A percentile compares a stretch with the other conserved stretches of the same genome.
phyloP scores from a whole-genome alignment of 2,329 filamentous ascomycete genomes.

The Orbilia oligospora region DNA sequence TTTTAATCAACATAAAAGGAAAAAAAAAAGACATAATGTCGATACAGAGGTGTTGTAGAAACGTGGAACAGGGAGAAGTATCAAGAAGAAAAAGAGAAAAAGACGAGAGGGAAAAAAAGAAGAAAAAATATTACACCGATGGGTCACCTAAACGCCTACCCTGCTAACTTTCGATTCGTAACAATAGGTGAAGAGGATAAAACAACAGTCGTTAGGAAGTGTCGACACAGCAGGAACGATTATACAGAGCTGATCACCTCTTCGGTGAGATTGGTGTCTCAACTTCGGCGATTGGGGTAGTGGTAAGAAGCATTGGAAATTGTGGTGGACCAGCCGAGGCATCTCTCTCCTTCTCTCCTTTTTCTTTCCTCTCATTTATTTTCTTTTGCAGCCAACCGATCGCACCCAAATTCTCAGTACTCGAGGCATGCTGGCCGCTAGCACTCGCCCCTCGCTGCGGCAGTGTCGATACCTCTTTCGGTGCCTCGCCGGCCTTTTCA shows the following conservation, averaged over 20 bases:
- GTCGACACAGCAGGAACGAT: neutral
- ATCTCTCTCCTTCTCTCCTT: slow-evolving; percentile 48
- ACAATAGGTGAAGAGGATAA: slow-evolving; percentile 36
- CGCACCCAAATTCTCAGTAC: slow-evolving; percentile 67
- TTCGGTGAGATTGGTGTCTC: slow-evolving; percentile 35
- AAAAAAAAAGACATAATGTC: slow-evolving; percentile 7
- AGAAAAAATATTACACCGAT: slow-evolving; percentile 26
- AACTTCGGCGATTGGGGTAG: slow-evolving; percentile 22
- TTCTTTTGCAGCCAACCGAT: slow-evolving; percentile 78
- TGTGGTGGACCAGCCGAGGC: slow-evolving; percentile 13
- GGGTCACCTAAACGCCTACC: slow-evolving; percentile 52
- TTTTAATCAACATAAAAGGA: slow-evolving; percentile 5
- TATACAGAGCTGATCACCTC: slow-evolving; percentile 25
- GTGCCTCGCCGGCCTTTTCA: slow-evolving; percentile 45
- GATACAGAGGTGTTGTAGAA: neutral
- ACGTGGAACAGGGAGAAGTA: neutral
- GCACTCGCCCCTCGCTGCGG: slow-evolving; percentile 56
- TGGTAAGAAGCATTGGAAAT: slow-evolving; percentile 27
- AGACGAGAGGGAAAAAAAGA: slow-evolving; percentile 6
- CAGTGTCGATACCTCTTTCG: slow-evolving; percentile 45
- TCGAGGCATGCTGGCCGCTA: slow-evolving; percentile 43
- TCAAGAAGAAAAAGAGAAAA: neutral
- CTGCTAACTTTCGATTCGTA: slow-evolving; percentile 41
- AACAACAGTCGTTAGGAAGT: slow-evolving; percentile 24
- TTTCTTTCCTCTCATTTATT: slow-evolving; percentile 71